Evolutionary conservation across 2,329 filamentous ascomycete genomes (phyloP).

Genomic region (Cordyceps pruinosa): DNA sequence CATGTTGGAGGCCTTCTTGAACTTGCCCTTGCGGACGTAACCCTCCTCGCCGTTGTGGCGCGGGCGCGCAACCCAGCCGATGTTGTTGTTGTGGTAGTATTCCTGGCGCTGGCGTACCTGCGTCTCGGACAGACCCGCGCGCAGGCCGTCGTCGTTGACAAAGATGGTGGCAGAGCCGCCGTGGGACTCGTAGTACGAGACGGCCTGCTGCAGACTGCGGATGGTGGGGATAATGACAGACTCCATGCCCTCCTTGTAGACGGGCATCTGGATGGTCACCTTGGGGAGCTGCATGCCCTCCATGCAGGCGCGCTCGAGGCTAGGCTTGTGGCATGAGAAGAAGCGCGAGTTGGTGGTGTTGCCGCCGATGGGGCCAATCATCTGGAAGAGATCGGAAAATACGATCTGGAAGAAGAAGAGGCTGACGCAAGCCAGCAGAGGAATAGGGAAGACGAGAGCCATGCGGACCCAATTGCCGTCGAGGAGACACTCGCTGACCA

Average conservation of each 20-base stretch:
- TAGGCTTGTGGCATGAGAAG: slow-evolving; percentile 34
- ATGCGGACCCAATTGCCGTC: slow-evolving; percentile 32
- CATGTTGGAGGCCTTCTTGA: slow-evolving; percentile 73
- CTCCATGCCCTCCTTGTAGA: slow-evolving; percentile 35
- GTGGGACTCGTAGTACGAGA: slow-evolving; percentile 42
- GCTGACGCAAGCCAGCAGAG: slow-evolving; percentile 28
- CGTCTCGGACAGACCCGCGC: slow-evolving; percentile 38
- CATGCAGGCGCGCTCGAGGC: slow-evolving; percentile 25
- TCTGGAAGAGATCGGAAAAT: slow-evolving; percentile 33
- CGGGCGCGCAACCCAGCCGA: slow-evolving; percentile 43
- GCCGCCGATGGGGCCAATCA: slow-evolving; percentile 42
- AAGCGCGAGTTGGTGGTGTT: slow-evolving; percentile 37
- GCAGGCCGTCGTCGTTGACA: slow-evolving; percentile 57
- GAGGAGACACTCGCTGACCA: slow-evolving; percentile 32
- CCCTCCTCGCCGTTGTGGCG: slow-evolving; percentile 39
- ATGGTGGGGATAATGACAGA: slow-evolving; percentile 43
- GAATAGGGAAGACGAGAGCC: slow-evolving; percentile 28
- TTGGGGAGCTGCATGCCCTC: slow-evolving; percentile 31
- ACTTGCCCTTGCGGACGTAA: slow-evolving; percentile 54
- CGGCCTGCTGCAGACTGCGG: slow-evolving; percentile 40
- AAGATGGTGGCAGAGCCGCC: slow-evolving; percentile 45
- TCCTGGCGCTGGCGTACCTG: slow-evolving; percentile 35
- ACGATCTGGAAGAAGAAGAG: slow-evolving; percentile 40
- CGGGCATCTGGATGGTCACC: slow-evolving; percentile 35
- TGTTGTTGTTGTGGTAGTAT: slow-evolving; percentile 44